Evolutionary conservation across 140 eudicot species (phyloP).

Genomic region (Oenanthe javanica): DNA sequence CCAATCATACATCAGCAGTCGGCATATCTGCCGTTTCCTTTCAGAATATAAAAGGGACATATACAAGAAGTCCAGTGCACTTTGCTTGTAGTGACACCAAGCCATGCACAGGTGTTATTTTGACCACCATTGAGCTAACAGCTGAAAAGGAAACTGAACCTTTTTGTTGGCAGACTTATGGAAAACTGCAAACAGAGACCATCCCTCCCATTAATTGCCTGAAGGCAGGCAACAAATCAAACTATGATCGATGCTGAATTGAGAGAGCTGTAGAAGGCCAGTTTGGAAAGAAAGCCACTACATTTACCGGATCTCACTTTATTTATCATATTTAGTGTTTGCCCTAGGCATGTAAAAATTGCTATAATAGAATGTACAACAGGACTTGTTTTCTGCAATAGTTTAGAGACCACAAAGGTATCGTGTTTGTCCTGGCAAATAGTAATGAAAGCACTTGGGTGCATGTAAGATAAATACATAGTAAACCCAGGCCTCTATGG

Average conservation of each 20-base stretch:
- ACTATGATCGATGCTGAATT: conserved; percentile 27
- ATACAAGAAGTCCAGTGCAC: conserved; percentile 37
- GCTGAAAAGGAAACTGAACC: conserved; percentile 31
- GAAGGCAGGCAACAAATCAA: conserved; percentile 16
- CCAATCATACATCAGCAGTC: conserved; percentile 44
- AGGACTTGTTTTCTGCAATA: neutral
- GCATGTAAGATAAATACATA: neutral
- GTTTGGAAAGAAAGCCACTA: neutral
- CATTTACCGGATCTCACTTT: neutral
- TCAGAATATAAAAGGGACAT: conserved; percentile 53
- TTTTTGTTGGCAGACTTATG: conserved; percentile 40
- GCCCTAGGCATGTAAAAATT: neutral
- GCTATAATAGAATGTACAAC: neutral
- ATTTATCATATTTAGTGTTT: neutral
- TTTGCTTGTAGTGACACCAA: conserved; percentile 42
- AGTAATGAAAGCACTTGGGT: neutral
- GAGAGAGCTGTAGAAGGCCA: neutral
- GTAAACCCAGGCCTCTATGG: neutral
- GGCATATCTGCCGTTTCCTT: conserved; percentile 34
- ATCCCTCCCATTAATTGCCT: conserved; percentile 43
- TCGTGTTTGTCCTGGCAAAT: neutral
- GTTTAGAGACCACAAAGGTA: neutral
- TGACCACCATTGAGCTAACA: conserved; percentile 31
- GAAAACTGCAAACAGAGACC: conserved; percentile 38
- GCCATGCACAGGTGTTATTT: conserved; percentile 38